Percentiles rank a stretch among this genome's conserved stretches.
phyloP scores from a whole-genome alignment of 768 basidiomycete species.

The Suillus decipiens region DNA sequence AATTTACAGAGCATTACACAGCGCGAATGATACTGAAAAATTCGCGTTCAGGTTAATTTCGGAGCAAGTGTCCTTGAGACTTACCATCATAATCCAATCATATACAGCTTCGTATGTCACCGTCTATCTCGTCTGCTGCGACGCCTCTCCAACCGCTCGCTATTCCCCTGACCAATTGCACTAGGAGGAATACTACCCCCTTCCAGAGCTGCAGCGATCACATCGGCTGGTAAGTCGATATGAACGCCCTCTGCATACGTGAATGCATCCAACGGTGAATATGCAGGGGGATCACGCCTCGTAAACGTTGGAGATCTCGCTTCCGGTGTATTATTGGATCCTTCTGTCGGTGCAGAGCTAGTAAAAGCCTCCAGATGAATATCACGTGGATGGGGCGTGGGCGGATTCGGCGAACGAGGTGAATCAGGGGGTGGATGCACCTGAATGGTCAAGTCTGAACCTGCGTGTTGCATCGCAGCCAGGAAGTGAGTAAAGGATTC shows the following conservation, averaged over 20 bases:
- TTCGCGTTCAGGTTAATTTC: conserved; percentile 11
- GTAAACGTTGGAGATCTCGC: conserved; percentile 36
- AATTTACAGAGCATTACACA: conserved; percentile 23
- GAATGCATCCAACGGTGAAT: conserved; percentile 87
- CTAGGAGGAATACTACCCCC: conserved; percentile 63
- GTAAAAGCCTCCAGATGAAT: conserved; percentile 76
- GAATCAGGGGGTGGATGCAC: conserved; percentile 81
- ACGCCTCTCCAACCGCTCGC: conserved; percentile 56
- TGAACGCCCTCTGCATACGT: conserved; percentile 88
- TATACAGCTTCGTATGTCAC: conserved; percentile 18
- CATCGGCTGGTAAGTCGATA: conserved; percentile 89
- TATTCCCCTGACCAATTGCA: conserved; percentile 51
- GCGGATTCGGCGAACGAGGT: conserved; percentile 75
- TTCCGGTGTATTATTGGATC: conserved; percentile 29
- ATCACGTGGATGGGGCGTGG: conserved; percentile 82
- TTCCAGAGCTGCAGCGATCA: conserved; percentile 88
- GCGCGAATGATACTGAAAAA: conserved; percentile 15
- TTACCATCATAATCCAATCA: conserved; percentile 16
- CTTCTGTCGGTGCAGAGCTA: conserved; percentile 23
- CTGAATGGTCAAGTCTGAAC: conserved; percentile 67
- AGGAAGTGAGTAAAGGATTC: conserved; percentile 68
- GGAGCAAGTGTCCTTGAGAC: conserved; percentile 11
- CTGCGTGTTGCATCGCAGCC: conserved; percentile 60
- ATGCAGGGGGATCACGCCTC: conserved; percentile 78
- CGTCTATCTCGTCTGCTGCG: conserved; percentile 54